phyloP scores from a whole-genome alignment of 176 grass and related monocot genomes.

The Carex myosuroides region DNA sequence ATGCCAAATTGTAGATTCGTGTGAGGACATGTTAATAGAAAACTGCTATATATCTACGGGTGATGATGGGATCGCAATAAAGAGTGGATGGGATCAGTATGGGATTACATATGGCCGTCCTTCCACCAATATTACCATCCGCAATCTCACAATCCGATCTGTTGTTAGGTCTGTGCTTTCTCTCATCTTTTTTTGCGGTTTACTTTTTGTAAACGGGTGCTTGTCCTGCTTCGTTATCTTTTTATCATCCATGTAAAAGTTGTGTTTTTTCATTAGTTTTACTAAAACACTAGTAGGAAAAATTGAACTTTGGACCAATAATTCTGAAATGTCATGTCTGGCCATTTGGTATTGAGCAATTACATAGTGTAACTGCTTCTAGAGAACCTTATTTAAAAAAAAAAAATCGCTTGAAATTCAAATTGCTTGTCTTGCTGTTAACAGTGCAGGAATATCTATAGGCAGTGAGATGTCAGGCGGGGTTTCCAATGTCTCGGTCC shows the following conservation, averaged over 20 bases:
- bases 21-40: constrained; percentile 64
- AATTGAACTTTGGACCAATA: background rate
- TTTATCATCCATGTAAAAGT: background rate
- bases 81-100: constrained; percentile 95
- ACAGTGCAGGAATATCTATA: constrained; percentile 75
- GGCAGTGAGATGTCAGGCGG: constrained; percentile 91
- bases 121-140: constrained; percentile 68
- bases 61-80: constrained; percentile 92
- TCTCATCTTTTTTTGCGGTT: background rate
- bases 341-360: background rate
- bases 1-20: constrained; percentile 57
- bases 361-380: no score
- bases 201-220: background rate
- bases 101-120: constrained; percentile 81
- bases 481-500: constrained; percentile 59
- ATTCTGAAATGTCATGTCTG: background rate
- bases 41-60: constrained; percentile 92
- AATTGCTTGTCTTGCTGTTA: constrained; percentile 29
- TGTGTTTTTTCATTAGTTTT: background rate
- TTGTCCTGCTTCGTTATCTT: background rate
- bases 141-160: constrained; percentile 58
- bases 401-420: constrained; percentile 1
- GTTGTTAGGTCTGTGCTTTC: constrained; percentile 48
- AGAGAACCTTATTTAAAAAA: background rate
- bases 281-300: background rate